A percentile compares a stretch with the other conserved stretches of the same genome.
phyloP scores from a whole-genome alignment of 768 basidiomycete species.

The Pleurotus sapidus region DNA sequence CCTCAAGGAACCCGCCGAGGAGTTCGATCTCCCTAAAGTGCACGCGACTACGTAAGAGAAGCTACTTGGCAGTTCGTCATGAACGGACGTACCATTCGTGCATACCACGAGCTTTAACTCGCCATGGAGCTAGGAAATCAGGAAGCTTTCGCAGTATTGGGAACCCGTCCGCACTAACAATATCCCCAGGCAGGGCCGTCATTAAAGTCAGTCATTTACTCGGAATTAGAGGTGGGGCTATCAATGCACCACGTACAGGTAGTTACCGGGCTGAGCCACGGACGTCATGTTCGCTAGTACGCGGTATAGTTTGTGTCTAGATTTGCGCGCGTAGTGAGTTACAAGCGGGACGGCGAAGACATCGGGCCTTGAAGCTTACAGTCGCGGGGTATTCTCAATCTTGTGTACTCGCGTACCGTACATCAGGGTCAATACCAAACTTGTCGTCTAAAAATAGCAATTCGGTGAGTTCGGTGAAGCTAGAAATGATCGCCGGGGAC shows the following conservation, averaged over 20 bases:
- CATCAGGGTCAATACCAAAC: constrained; percentile 18
- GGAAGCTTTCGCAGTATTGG: constrained; percentile 22
- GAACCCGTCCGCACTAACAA: constrained; percentile 20
- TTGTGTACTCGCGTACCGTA: constrained; percentile 20
- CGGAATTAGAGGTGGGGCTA: neutral
- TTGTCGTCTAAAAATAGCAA: constrained; percentile 15
- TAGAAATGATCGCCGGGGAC: neutral
- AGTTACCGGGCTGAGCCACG: constrained; percentile 22
- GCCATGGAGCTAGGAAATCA: constrained; percentile 22
- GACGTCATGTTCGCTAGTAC: constrained; percentile 20
- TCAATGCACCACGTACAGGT: constrained; percentile 14
- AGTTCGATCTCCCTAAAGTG: neutral
- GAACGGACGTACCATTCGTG: neutral
- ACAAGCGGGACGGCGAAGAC: neutral
- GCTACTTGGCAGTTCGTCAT: neutral
- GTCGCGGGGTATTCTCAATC: constrained; percentile 14
- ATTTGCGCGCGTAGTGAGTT: neutral
- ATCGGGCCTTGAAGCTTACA: constrained; percentile 10
- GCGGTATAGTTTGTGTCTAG: constrained; percentile 22
- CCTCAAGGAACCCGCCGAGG: neutral
- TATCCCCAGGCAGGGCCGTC: no score
- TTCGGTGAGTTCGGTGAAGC: neutral
- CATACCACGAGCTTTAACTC: constrained; percentile 19
- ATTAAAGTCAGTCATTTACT: no score
- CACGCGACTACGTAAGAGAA: neutral